Conservation (phyloP, 1,139 yeast species). For the Saccharomycopsis hybrid region DNA sequence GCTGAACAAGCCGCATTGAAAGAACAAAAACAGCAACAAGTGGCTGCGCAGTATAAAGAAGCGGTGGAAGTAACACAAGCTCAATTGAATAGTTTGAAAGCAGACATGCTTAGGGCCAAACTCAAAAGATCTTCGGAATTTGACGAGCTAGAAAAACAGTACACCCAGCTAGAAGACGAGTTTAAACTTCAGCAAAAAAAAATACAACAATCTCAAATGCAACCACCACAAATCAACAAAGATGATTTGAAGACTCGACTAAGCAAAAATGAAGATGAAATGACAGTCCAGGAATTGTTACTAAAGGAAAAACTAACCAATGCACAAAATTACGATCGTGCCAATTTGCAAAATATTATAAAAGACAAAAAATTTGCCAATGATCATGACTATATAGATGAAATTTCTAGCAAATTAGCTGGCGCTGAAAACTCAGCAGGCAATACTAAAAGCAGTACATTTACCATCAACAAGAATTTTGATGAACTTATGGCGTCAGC, state of each 20-base stretch:
- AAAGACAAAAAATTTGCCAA: constrained; percentile 32
- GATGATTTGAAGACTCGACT: constrained; percentile 1
- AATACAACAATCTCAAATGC: background rate
- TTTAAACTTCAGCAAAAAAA: background rate
- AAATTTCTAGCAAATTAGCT: constrained; percentile 35
- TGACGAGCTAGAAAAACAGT: constrained; percentile 28
- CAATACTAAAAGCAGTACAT: constrained; percentile 12
- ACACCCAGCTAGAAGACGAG: constrained; percentile 22
- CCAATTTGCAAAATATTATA: constrained; percentile 30
- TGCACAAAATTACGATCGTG: constrained; percentile 24
- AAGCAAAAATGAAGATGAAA: constrained; percentile 21
- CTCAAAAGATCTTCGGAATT: constrained; percentile 24
- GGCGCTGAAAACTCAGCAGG: constrained; percentile 13
- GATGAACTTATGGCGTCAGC: constrained; percentile 26
- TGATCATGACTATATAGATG: constrained; percentile 39
- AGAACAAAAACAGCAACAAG: constrained; percentile 19
- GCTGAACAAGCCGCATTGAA: constrained; percentile 19
- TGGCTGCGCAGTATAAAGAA: background rate
- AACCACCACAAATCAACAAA: background rate
- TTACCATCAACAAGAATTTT: constrained; percentile 26
- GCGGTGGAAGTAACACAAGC: background rate
- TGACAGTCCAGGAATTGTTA: constrained; percentile 13
- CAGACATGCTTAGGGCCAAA: constrained; percentile 3
- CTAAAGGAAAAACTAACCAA: constrained; percentile 13
- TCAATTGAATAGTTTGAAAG: constrained; percentile 3